phyloP scores from a whole-genome alignment of 805 yeast species.

The Kuraishia piskuri region DNA sequence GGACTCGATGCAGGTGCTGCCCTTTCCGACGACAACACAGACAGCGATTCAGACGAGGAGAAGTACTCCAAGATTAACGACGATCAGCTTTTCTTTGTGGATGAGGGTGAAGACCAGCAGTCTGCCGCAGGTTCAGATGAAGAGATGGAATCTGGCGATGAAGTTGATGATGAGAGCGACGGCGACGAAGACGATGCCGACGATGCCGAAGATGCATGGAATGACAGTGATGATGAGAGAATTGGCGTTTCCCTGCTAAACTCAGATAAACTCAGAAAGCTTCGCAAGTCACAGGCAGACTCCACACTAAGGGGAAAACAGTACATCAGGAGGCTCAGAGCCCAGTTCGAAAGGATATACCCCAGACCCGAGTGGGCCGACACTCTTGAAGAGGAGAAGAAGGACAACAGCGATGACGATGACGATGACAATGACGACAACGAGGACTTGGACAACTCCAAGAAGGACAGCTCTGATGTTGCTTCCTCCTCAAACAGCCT shows the following conservation, averaged over 20 bases:
- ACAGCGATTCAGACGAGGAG: conserved; percentile 20
- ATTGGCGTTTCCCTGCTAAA: conserved; percentile 49
- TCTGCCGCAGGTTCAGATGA: conserved; percentile 7
- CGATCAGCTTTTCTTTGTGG: conserved; percentile 47
- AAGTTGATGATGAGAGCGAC: conserved; percentile 1
- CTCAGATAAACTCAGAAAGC: conserved; percentile 57
- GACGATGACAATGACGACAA: conserved; percentile 24
- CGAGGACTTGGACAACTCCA: conserved; percentile 12
- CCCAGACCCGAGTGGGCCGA: conserved; percentile 83
- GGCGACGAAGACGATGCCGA: conserved; percentile 22
- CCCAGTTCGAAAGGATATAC: conserved; percentile 63
- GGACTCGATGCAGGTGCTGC: conserved; percentile 21
- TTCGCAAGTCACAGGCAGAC: conserved; percentile 45
- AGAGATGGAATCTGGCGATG: background rate
- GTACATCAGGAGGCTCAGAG: conserved; percentile 28
- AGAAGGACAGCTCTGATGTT: conserved; percentile 1
- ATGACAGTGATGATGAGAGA: conserved; percentile 85
- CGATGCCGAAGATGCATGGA: conserved; percentile 55
- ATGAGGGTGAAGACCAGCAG: conserved; percentile 28
- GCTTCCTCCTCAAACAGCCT: conserved; percentile 21
- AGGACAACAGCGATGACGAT: conserved; percentile 10
- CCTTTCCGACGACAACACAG: conserved; percentile 19
- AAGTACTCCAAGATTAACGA: conserved; percentile 28
- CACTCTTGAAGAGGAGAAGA: conserved; percentile 34
- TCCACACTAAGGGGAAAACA: conserved; percentile 23